Evolutionary conservation across 768 basidiomycete species (phyloP).

Genomic region (Epithele typhae): DNA sequence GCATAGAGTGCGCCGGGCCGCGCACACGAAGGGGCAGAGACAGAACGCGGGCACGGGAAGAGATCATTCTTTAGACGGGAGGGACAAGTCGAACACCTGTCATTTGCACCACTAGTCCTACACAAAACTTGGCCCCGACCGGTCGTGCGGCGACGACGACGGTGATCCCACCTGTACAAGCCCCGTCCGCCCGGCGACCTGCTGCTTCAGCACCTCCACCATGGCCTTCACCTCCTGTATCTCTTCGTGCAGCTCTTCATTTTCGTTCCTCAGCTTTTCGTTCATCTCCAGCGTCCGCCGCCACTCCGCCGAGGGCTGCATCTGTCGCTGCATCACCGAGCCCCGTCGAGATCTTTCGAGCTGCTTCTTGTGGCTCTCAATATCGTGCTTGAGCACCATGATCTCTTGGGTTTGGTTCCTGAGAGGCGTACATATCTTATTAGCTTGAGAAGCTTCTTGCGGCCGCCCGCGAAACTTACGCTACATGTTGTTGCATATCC

Average conservation of each 20-base stretch:
- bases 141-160: conserved; percentile 17
- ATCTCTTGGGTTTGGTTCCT: conserved; percentile 44
- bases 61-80: no score
- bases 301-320: conserved; percentile 27
- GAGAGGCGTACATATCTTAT: no score
- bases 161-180: conserved; percentile 47
- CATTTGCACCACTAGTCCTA: no score
- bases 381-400: conserved; percentile 55
- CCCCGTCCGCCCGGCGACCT: conserved; percentile 43
- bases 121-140: no score
- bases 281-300: conserved; percentile 49
- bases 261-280: conserved; percentile 52
- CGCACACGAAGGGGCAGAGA: no score
- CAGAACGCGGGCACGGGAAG: no score
- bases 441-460: no score
- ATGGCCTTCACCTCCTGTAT: conserved; percentile 67
- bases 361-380: conserved; percentile 43
- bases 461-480: conserved; percentile 35
- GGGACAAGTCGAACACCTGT: no score
- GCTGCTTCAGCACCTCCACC: conserved; percentile 61
- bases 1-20: no score
- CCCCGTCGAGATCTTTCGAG: conserved; percentile 27
- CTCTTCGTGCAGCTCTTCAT: conserved; percentile 48
- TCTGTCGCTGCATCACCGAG: conserved; percentile 5
- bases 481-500: conserved; percentile 52